Evolutionary conservation across 208 protist species (phyloP), one percentile per base, ranked within the genome.

Genomic region (Herpetomonas muscarum): DNA sequence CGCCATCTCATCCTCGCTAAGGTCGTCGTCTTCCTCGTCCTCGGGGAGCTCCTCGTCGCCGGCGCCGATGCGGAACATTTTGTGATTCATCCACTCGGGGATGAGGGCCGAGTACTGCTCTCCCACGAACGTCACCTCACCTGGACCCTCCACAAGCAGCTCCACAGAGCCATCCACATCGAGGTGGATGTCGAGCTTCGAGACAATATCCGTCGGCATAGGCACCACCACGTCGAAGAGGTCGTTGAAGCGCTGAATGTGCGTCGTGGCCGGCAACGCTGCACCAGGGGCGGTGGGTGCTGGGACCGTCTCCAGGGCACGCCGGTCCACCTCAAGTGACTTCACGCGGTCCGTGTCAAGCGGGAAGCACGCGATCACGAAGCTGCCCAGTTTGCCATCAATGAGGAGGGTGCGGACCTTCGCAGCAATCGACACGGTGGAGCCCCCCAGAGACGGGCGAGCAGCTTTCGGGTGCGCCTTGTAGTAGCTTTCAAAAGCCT

Each of bases 121-220:
- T 0, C 87, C 87, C 17, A 71, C 84, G 37, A 94, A 84, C 0
- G 74, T 79, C 26, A 91, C 79, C 34, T 65, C 62, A 28, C 84
- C 84, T 2, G 87, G 87, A 0, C 87, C 87, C 26, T 77, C 67
- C 55, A 92, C 82, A 19, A 68, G 66, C 32, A 94, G 67, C 64
- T 68, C 64, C 13, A 79, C 81, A 10, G 74, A 77, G 4, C 79
- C 87, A 36, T 94, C 87, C 55, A 91, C 70, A n/a, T 83, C 81
- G 24, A 91, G 67, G 17, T 74, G 80, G 15, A 90, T 63, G 54
- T 87, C 64, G 21, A 94, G 61, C 30, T 69, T 46, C 4, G 54
- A 41, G 26, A 51, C 80, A 1, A 92, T 62, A 52, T 91, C 87
- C 13, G 67, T 79, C 7, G 55, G 12, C 3, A 22, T 22, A 19